A percentile compares a stretch with the other conserved stretches of the same genome.
phyloP scores from a whole-genome alignment of 2,329 filamentous ascomycete genomes.

The Aspergillus fumigatiaffinis region DNA sequence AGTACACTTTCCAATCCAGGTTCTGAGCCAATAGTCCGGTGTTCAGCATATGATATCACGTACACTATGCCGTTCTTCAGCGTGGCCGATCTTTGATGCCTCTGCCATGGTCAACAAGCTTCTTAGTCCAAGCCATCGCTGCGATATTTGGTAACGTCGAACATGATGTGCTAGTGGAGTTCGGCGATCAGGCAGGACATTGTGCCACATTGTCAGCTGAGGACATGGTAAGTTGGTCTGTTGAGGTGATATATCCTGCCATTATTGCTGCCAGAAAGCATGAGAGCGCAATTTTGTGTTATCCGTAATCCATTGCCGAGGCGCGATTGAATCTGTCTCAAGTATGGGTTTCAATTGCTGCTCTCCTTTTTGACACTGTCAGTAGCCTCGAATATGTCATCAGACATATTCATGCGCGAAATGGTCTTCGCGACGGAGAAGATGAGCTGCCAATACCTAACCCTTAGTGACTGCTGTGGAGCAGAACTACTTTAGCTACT shows the following conservation, averaged over 20 bases:
- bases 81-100: too few species aligned
- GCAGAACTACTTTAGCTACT: background rate
- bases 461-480: background rate
- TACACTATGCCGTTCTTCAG: background rate
- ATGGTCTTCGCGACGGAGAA: background rate
- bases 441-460: background rate
- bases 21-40: background rate
- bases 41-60: background rate
- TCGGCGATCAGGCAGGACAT: background rate
- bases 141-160: background rate
- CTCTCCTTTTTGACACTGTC: background rate
- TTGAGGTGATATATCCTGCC: background rate
- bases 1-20: background rate
- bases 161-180: background rate
- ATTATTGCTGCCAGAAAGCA: background rate
- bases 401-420: too few species aligned
- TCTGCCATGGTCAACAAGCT: background rate
- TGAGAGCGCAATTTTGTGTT: background rate
- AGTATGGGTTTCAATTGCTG: too few species aligned
- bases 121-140: background rate
- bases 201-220: background rate
- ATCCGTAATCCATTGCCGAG: too few species aligned
- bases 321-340: background rate
- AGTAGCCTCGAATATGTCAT: too few species aligned
- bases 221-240: background rate